These are phyloP conservation scores for Hypoxylon sp. DNA, from an alignment of 2,329 filamentous ascomycete genomes.

Conservation along the genomic window DNA sequence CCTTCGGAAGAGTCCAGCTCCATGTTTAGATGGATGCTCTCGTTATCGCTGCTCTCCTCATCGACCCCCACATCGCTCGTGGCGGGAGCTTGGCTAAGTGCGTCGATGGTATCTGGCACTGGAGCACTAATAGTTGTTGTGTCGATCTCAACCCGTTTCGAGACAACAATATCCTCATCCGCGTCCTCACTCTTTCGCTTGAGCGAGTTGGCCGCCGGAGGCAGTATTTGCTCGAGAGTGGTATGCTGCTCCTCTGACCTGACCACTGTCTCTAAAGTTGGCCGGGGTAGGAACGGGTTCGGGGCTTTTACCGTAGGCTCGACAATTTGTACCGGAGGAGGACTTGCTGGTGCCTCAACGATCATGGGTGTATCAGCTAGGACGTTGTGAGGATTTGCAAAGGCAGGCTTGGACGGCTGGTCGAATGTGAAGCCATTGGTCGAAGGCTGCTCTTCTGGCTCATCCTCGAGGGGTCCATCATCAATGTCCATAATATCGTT, in stretches of 20 bases:
- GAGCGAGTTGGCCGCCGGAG: conserved; percentile 48
- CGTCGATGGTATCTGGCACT: conserved; percentile 27
- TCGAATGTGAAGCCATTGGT: conserved; percentile 48
- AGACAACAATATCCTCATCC: conserved; percentile 52
- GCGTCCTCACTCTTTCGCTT: conserved; percentile 62
- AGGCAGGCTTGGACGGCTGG: conserved; percentile 39
- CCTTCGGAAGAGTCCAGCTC: conserved; percentile 62
- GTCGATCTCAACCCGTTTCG: conserved; percentile 60
- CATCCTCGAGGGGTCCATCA: conserved; percentile 56
- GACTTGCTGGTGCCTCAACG: conserved; percentile 26
- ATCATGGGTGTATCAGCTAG: conserved; percentile 25
- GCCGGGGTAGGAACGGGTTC: conserved; percentile 46
- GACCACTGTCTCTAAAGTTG: conserved; percentile 44
- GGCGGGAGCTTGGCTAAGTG: conserved; percentile 25
- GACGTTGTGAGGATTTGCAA: conserved; percentile 23
- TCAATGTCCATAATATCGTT: conserved; percentile 56
- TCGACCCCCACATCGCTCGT: conserved; percentile 45
- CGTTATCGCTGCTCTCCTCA: conserved; percentile 64
- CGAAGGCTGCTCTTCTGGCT: conserved; percentile 44
- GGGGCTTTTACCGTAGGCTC: conserved; percentile 41
- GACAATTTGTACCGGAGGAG: conserved; percentile 22
- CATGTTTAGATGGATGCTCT: conserved; percentile 72
- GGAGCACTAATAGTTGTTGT: conserved; percentile 18
- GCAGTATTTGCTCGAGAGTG: conserved; percentile 28
- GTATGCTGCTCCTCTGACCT: conserved; percentile 43